Evolutionary conservation across 2,329 filamentous ascomycete species (phyloP).

Genomic region (Rachicladosporium sp.): DNA sequence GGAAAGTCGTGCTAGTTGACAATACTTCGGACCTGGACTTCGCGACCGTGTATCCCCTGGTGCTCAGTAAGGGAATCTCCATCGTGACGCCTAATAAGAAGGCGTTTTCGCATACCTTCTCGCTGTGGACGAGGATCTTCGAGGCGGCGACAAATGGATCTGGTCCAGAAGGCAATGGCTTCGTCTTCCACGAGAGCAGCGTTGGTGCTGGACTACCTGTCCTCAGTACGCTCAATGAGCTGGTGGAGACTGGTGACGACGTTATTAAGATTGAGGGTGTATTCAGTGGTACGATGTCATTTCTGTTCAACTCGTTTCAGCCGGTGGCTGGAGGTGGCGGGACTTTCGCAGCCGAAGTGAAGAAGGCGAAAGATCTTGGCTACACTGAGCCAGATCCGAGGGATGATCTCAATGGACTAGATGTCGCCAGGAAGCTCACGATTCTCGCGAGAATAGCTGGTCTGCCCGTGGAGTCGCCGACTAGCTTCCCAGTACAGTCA

Average conservation of each 20-base stretch:
- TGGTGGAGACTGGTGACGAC: conserved; percentile 87
- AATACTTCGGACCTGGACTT: conserved; percentile 79
- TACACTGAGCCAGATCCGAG: conserved; percentile 84
- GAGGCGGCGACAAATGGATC: conserved; percentile 52
- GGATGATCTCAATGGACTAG: conserved; percentile 76
- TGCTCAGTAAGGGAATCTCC: conserved; percentile 70
- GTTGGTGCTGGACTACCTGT: conserved; percentile 89
- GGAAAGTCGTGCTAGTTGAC: conserved; percentile 75
- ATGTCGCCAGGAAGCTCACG: conserved; percentile 90
- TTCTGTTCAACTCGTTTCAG: conserved; percentile 95
- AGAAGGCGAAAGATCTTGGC: conserved; percentile 80
- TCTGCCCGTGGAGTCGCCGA: conserved; percentile 67
- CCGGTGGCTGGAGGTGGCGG: conserved; percentile 64
- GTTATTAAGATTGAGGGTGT: conserved; percentile 91
- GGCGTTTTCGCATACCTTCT: conserved; percentile 72
- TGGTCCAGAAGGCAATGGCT: conserved; percentile 42
- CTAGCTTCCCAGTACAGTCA: conserved; percentile 84
- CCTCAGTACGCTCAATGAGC: conserved; percentile 82
- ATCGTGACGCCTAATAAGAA: conserved; percentile 98
- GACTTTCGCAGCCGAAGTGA: conserved; percentile 83
- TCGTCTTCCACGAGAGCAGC: conserved; percentile 89
- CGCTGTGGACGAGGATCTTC: conserved; percentile 83
- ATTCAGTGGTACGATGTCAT: conserved; percentile 95
- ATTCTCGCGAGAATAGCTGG: conserved; percentile 83
- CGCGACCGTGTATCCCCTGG: conserved; percentile 68